Conservation (phyloP, 768 basidiomycete genomes). For the Coprinellus micaceus region DNA sequence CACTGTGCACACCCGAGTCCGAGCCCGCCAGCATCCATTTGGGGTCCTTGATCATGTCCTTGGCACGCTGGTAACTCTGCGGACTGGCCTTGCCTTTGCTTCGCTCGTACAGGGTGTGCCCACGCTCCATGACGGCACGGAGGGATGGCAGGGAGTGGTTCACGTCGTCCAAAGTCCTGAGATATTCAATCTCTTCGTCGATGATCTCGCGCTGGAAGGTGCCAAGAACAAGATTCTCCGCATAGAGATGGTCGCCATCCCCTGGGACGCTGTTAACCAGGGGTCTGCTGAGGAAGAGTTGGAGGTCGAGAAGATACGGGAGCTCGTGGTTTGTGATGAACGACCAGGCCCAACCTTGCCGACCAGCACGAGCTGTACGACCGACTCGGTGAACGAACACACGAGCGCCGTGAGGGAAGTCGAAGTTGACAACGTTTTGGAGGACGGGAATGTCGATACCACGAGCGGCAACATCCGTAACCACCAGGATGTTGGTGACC, state of each 20-base stretch:
- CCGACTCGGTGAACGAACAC: slow-evolving; percentile 97
- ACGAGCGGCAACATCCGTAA: slow-evolving; percentile 96
- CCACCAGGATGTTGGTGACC: slow-evolving; percentile 79
- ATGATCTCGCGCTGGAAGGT: slow-evolving; percentile 74
- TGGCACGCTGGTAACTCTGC: slow-evolving; percentile 84
- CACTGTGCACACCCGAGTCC: slow-evolving; percentile 69
- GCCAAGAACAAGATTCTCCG: slow-evolving; percentile 73
- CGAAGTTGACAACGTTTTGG: slow-evolving; percentile 96
- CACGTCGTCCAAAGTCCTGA: slow-evolving; percentile 59
- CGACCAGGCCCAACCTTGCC: slow-evolving; percentile 95
- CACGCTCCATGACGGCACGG: slow-evolving; percentile 81
- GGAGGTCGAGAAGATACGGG: slow-evolving; percentile 88
- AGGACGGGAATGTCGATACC: slow-evolving; percentile 97
- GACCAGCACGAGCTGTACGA: slow-evolving; percentile 91
- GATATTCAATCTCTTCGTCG: slow-evolving; percentile 83
- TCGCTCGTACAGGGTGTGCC: slow-evolving; percentile 91
- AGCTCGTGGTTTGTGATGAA: slow-evolving; percentile 84
- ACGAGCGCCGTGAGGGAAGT: slow-evolving; percentile 91
- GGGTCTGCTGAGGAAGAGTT: slow-evolving; percentile 85
- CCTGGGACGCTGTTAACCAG: slow-evolving; percentile 50
- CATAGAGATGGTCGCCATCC: slow-evolving; percentile 59
- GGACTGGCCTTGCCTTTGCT: slow-evolving; percentile 87
- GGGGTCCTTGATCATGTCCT: slow-evolving; percentile 72
- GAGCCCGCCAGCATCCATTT: slow-evolving; percentile 70
- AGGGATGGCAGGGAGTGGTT: slow-evolving; percentile 64